phyloP scores from a whole-genome alignment of 192 early-diverging fungal species.

The Podila clonocystis region DNA sequence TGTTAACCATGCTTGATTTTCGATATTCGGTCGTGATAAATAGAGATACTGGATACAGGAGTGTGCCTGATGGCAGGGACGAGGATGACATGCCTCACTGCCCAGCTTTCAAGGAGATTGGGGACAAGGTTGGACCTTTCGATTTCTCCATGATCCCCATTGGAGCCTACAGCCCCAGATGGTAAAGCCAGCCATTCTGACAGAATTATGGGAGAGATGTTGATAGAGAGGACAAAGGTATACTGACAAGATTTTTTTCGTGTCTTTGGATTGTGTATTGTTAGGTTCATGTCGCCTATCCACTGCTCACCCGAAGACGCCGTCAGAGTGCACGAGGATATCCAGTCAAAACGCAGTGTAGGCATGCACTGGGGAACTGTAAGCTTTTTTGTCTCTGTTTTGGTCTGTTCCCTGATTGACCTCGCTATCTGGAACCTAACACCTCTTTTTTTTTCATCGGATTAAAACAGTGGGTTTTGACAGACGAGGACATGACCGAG shows the following conservation, averaged over 20 bases:
- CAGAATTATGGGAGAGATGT: neutral
- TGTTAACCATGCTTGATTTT: no score
- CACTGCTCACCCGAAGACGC: constrained; percentile 87
- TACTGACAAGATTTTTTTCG: neutral
- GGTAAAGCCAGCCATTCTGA: neutral
- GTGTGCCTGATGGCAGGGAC: constrained; percentile 53
- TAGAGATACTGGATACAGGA: constrained; percentile 85
- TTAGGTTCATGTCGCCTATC: constrained; percentile 71
- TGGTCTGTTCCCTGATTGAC: neutral
- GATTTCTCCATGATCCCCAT: constrained; percentile 85
- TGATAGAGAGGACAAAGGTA: no score
- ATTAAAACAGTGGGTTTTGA: constrained; percentile 67
- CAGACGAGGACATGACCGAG: constrained; percentile 73
- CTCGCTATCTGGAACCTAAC: neutral
- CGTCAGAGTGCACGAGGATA: constrained; percentile 80
- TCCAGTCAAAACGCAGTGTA: constrained; percentile 69
- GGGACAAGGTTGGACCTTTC: constrained; percentile 74
- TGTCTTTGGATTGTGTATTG: neutral
- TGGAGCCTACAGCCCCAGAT: constrained; percentile 84
- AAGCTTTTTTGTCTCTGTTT: constrained; percentile 6
- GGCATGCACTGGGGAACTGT: constrained; percentile 90
- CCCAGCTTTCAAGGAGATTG: constrained; percentile 88
- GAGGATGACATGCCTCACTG: constrained; percentile 71
- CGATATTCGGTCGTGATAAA: constrained; percentile 48
- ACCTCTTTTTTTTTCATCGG: neutral